phyloP scores from a whole-genome alignment of 179 eudicot species.

The Drosera spatulata region DNA sequence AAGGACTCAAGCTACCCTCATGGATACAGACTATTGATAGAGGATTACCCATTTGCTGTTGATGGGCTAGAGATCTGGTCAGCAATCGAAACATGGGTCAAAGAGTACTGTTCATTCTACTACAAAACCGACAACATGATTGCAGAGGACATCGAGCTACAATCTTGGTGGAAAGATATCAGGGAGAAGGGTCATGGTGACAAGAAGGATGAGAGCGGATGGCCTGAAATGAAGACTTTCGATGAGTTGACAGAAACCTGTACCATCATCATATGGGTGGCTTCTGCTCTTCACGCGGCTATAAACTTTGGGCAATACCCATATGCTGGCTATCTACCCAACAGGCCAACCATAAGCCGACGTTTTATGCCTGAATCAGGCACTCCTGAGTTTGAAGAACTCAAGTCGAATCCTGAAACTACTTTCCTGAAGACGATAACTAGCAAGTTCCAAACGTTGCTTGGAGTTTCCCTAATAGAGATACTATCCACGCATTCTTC shows the following conservation, averaged over 20 bases:
- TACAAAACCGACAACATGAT: slow-evolving; percentile 20
- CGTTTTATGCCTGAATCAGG: slow-evolving; percentile 60
- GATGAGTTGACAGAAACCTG: slow-evolving; percentile 35
- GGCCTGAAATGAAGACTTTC: slow-evolving; percentile 59
- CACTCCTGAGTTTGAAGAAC: slow-evolving; percentile 46
- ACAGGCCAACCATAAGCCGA: slow-evolving; percentile 64
- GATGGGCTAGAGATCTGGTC: slow-evolving; percentile 54
- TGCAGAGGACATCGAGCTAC: slow-evolving; percentile 31
- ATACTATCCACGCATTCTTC: slow-evolving; percentile 56
- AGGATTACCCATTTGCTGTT: slow-evolving; percentile 47
- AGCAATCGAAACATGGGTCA: slow-evolving; percentile 42
- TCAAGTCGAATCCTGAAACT: slow-evolving; percentile 37
- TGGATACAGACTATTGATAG: slow-evolving; percentile 33
- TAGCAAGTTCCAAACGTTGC: slow-evolving; percentile 43
- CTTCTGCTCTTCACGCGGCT: slow-evolving; percentile 83
- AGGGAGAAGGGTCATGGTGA: slow-evolving; percentile 40
- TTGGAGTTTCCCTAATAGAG: slow-evolving; percentile 62
- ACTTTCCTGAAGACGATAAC: slow-evolving; percentile 47
- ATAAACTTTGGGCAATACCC: slow-evolving; percentile 79
- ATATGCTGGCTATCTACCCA: slow-evolving; percentile 67
- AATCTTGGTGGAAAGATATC: slow-evolving; percentile 45
- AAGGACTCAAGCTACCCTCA: slow-evolving; percentile 17
- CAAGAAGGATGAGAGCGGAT: slow-evolving; percentile 63
- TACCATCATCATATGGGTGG: slow-evolving; percentile 71
- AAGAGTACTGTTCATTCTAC: slow-evolving; percentile 31